Evolutionary conservation across 371 early-diverging fungal genomes (phyloP).

Genomic region (Saksenaea oblongispora): DNA sequence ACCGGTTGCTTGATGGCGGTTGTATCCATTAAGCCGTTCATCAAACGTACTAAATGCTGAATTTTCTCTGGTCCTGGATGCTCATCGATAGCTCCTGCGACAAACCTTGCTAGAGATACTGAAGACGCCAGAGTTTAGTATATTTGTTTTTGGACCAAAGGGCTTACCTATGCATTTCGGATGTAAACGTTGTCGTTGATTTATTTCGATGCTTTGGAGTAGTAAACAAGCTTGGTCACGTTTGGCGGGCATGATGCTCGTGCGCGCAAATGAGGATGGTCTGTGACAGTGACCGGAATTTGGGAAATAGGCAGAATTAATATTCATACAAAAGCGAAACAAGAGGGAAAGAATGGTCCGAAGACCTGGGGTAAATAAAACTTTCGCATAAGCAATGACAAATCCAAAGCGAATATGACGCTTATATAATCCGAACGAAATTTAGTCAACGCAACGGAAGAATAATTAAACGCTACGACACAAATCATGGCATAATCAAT

Average conservation of each 20-base stretch:
- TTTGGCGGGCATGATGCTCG: neutral
- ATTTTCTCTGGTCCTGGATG: conserved; percentile 15
- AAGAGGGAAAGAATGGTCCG: neutral
- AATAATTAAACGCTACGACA: no score
- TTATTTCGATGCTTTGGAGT: conserved; percentile 31
- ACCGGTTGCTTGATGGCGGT: conserved; percentile 20
- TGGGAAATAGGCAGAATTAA: neutral
- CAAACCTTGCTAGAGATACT: conserved; percentile 25
- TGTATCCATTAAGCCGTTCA: conserved; percentile 21
- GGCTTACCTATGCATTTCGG: conserved; percentile 22
- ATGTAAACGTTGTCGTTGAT: conserved; percentile 22
- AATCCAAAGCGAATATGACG: no score
- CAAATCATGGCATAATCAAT: no score
- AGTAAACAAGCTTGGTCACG: conserved; percentile 27
- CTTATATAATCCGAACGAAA: no score
- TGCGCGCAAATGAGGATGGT: neutral
- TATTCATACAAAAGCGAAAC: neutral
- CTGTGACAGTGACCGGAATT: neutral
- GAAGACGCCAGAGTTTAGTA: neutral
- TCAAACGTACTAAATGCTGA: conserved; percentile 14
- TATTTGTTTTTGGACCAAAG: neutral
- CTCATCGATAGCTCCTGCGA: conserved; percentile 26
- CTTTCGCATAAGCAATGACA: no score
- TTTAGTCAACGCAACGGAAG: no score
- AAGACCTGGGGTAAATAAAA: no score